These are phyloP conservation scores for Parasarocladium wereldwijsianum DNA, from an alignment of 2,329 filamentous ascomycete genomes.

Conservation along the genomic window DNA sequence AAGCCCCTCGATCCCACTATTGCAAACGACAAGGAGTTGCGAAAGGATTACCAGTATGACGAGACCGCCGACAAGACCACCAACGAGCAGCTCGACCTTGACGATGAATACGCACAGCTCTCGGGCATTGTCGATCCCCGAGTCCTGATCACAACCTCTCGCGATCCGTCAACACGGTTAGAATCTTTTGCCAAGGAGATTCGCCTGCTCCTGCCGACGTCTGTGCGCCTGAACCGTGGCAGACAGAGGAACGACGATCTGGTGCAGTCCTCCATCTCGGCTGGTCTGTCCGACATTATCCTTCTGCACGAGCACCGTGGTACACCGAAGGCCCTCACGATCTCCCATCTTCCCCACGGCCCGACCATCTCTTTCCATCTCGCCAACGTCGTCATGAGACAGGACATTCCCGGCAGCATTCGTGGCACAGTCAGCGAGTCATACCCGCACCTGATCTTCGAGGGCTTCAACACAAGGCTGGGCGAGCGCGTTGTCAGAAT, in stretches of 20 bases:
- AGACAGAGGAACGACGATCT: slow-evolving; percentile 80
- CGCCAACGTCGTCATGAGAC: slow-evolving; percentile 83
- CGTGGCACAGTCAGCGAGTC: slow-evolving; percentile 81
- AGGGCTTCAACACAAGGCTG: slow-evolving; percentile 72
- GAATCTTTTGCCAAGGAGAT: slow-evolving; percentile 91
- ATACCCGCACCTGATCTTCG: slow-evolving; percentile 91
- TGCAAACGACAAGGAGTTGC: slow-evolving; percentile 70
- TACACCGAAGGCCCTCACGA: slow-evolving; percentile 75
- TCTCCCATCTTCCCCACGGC: slow-evolving; percentile 79
- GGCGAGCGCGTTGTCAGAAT: slow-evolving; percentile 78
- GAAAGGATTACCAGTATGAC: slow-evolving; percentile 87
- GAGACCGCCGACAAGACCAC: slow-evolving; percentile 55
- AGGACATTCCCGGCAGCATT: slow-evolving; percentile 80
- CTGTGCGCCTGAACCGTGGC: slow-evolving; percentile 80
- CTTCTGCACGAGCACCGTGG: slow-evolving; percentile 87
- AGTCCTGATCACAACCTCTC: slow-evolving; percentile 77
- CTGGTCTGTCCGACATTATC: slow-evolving; percentile 71
- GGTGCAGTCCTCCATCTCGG: slow-evolving; percentile 64
- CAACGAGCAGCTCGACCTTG: slow-evolving; percentile 58
- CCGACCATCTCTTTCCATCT: slow-evolving; percentile 69
- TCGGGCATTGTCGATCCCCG: slow-evolving; percentile 86
- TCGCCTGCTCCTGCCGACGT: slow-evolving; percentile 66
- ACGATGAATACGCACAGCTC: slow-evolving; percentile 81
- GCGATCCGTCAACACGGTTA: slow-evolving; percentile 72
- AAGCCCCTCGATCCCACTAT: slow-evolving; percentile 72